A percentile compares a stretch with the other conserved stretches of the same genome.
These are phyloP conservation scores for Bruguiera parviflora DNA, from an alignment of 345 rosid species.

Conservation along the genomic window DNA sequence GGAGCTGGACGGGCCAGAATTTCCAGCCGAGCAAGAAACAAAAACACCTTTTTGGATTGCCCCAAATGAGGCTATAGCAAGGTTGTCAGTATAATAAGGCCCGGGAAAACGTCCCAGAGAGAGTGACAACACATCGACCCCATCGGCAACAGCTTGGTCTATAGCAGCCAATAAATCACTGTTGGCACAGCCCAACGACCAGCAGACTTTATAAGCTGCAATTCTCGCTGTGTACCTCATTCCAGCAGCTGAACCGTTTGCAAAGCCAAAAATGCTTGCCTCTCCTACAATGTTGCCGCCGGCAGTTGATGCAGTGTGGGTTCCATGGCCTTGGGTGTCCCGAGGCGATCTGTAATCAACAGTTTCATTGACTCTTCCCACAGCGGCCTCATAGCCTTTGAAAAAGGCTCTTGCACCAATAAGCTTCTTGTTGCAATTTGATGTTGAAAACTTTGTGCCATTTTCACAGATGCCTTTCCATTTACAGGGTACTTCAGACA, in stretches of 20 bases:
- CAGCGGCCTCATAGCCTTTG: slow-evolving; percentile 51
- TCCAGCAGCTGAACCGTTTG: slow-evolving; percentile 57
- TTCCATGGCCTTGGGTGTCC: slow-evolving; percentile 72
- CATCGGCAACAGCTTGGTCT: slow-evolving; percentile 61
- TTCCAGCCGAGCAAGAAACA: slow-evolving; percentile 80
- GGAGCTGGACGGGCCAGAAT: slow-evolving; percentile 58
- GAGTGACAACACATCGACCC: slow-evolving; percentile 73
- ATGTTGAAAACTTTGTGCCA: slow-evolving; percentile 56
- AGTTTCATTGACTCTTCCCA: slow-evolving; percentile 48
- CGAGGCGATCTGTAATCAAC: slow-evolving; percentile 59
- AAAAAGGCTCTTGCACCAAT: slow-evolving; percentile 66
- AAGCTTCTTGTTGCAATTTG: slow-evolving; percentile 65
- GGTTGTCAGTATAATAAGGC: slow-evolving; percentile 51
- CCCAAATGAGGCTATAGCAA: slow-evolving; percentile 56
- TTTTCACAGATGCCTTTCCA: slow-evolving; percentile 74
- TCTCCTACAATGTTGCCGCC: slow-evolving; percentile 44
- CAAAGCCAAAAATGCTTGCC: slow-evolving; percentile 54
- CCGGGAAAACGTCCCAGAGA: slow-evolving; percentile 56
- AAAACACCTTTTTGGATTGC: slow-evolving; percentile 60
- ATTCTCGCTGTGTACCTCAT: slow-evolving; percentile 66
- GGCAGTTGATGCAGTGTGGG: slow-evolving; percentile 85
- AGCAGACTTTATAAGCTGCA: slow-evolving; percentile 71
- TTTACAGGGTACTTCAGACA: slow-evolving; percentile 50
- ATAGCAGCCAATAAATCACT: slow-evolving; percentile 67
- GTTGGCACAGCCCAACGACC: slow-evolving; percentile 56